These are phyloP conservation scores for Niebla homalea DNA, from an alignment of 495 filamentous ascomycete genomes.

Conservation along the genomic window DNA sequence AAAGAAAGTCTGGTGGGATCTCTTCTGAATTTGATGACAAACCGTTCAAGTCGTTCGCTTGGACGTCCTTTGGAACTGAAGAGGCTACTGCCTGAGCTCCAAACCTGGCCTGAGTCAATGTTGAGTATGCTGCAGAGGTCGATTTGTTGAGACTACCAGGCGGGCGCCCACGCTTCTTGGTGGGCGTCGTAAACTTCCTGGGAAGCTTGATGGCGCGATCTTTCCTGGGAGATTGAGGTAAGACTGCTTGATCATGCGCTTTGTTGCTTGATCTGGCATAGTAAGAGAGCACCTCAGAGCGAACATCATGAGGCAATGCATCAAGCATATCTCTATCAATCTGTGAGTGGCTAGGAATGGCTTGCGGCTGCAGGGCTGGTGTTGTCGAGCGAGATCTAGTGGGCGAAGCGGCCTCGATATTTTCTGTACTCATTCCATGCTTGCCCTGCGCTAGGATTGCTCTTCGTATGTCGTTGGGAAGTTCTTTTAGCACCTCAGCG, in stretches of 20 bases:
- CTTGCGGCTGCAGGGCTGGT: conserved; percentile 9
- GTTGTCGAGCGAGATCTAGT: conserved; percentile 18
- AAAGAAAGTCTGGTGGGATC: conserved; percentile 59
- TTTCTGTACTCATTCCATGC: conserved; percentile 22
- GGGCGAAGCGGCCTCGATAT: conserved; percentile 23
- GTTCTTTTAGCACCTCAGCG: conserved; percentile 57
- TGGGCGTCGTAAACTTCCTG: conserved; percentile 41
- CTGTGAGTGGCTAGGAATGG: conserved; percentile 40
- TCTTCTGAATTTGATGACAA: conserved; percentile 23
- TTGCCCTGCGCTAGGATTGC: conserved; percentile 44
- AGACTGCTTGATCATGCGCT: conserved; percentile 26
- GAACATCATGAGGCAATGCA: conserved; percentile 70
- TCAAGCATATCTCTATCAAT: conserved; percentile 62
- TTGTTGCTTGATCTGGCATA: conserved; percentile 34
- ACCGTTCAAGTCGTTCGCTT: not conserved
- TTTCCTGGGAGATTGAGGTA: conserved; percentile 47
- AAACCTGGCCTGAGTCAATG: conserved; percentile 55
- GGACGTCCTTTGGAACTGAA: not conserved
- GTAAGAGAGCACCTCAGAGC: conserved; percentile 61
- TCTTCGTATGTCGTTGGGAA: conserved; percentile 65
- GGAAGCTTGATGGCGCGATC: conserved; percentile 28
- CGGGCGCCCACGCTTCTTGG: conserved; percentile 39
- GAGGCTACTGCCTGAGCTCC: conserved; percentile 19
- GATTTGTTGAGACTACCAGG: conserved; percentile 36
- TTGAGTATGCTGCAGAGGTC: conserved; percentile 26